Conservation (phyloP, 306 rosid genomes). For the Alnus glutinosa region DNA sequence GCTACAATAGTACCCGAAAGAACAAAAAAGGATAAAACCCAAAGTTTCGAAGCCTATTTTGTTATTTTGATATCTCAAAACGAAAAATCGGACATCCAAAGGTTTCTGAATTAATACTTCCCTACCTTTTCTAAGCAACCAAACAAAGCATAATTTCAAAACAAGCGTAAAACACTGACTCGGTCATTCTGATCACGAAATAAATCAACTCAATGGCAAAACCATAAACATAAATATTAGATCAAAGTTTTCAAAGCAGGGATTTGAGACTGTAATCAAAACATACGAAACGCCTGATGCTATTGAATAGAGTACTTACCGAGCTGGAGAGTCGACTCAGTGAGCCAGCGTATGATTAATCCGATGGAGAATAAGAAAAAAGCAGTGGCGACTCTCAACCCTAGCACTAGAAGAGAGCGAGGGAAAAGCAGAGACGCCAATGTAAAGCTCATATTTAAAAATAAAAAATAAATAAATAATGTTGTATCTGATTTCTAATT, state of each 20-base stretch:
- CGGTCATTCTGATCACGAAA: conserved; percentile 17
- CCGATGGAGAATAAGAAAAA: conserved; percentile 8
- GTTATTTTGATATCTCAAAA: not conserved
- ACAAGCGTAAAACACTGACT: not conserved
- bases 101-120: not conserved
- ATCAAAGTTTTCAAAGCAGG: conserved; percentile 27
- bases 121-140: not conserved
- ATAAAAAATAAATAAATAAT: too few species aligned
- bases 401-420: conserved; percentile 81
- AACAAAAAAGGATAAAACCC: not conserved
- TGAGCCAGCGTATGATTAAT: conserved; percentile 14
- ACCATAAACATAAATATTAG: conserved; percentile 2
- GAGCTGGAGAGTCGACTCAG: conserved; percentile 40
- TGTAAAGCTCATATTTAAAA: not conserved
- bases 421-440: conserved; percentile 55
- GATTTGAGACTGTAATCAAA: not conserved
- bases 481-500: not conserved
- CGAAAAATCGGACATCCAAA: not conserved
- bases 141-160: conserved; percentile 3
- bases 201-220: not conserved
- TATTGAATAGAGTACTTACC: conserved; percentile 26
- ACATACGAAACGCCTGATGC: not conserved
- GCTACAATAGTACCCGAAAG: not conserved
- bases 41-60: not conserved
- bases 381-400: conserved; percentile 55